phyloP scores from a whole-genome alignment of 169 alveolate genomes.

The Cryptosporidium meleagridis region DNA sequence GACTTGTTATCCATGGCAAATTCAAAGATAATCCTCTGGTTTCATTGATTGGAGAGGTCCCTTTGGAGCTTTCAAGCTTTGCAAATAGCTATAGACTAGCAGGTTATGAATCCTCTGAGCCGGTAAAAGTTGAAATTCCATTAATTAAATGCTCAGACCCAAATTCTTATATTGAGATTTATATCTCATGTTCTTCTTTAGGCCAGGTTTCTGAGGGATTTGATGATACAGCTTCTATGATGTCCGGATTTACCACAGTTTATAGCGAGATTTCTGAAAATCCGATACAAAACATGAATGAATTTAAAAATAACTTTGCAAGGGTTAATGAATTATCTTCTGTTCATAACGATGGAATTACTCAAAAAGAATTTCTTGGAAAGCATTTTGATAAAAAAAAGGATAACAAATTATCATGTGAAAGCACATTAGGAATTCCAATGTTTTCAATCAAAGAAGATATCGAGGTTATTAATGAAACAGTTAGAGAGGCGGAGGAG shows the following conservation, averaged over 20 bases:
- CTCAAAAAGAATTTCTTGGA: background rate
- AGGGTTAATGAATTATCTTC: background rate
- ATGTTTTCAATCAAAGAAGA: slow-evolving; percentile 71
- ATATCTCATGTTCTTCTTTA: slow-evolving; percentile 47
- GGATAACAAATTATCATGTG: background rate
- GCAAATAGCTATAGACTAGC: slow-evolving; percentile 16
- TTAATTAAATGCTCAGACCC: slow-evolving; percentile 73
- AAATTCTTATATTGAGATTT: slow-evolving; percentile 53
- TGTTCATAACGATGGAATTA: background rate
- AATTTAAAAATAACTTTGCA: background rate
- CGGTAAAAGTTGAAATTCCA: slow-evolving; percentile 41
- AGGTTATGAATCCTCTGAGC: slow-evolving; percentile 11
- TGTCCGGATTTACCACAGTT: slow-evolving; percentile 68
- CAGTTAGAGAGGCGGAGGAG: slow-evolving; percentile 50
- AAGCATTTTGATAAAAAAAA: background rate
- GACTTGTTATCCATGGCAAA: slow-evolving; percentile 49
- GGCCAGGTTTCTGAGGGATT: slow-evolving; percentile 65
- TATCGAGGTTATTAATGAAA: slow-evolving; percentile 8
- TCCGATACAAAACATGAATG: background rate
- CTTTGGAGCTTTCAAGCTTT: slow-evolving; percentile 60
- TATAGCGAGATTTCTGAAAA: slow-evolving; percentile 14
- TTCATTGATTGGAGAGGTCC: slow-evolving; percentile 47
- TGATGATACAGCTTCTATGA: slow-evolving; percentile 74
- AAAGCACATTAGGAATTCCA: slow-evolving; percentile 51
- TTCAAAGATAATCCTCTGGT: slow-evolving; percentile 55